Percentiles rank a stretch among this genome's conserved stretches.
These are phyloP conservation scores for Carex kokanica DNA, from an alignment of 176 grass and related monocot genomes.

Conservation along the genomic window DNA sequence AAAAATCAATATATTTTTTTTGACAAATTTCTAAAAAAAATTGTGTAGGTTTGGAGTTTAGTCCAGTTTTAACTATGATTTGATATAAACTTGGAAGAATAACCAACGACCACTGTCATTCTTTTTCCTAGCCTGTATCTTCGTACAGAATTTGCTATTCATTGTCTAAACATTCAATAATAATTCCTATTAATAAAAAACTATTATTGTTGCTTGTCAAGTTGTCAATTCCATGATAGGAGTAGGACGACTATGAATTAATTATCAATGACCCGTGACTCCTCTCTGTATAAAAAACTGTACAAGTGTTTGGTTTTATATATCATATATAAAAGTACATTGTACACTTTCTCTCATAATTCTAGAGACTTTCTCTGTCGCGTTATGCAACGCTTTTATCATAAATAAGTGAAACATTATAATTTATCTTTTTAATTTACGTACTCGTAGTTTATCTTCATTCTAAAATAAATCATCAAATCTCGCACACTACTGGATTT, in stretches of 20 bases:
- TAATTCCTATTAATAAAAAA: neutral
- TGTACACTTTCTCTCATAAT: neutral
- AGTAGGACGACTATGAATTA: neutral
- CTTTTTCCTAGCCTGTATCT: neutral
- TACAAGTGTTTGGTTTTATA: conserved; percentile 11
- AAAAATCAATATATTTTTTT: too few relatives aligned
- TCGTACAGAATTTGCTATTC: neutral
- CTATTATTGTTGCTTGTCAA: neutral
- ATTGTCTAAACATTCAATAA: neutral
- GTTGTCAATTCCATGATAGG: neutral
- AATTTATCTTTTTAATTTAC: neutral
- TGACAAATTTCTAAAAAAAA: too few relatives aligned
- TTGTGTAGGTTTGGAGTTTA: neutral
- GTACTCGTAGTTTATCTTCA: neutral
- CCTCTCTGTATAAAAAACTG: conserved; percentile 8
- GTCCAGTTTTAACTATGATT: neutral
- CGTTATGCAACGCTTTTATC: neutral
- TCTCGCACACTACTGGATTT: neutral
- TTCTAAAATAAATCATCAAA: neutral
- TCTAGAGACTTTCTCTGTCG: neutral
- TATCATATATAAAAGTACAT: neutral
- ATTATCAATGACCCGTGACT: conserved; percentile 16
- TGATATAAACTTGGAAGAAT: too few relatives aligned
- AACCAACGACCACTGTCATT: too few relatives aligned
- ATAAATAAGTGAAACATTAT: neutral